phyloP scores from a whole-genome alignment of 305 asterid genomes.

The Rubia peregrina region DNA sequence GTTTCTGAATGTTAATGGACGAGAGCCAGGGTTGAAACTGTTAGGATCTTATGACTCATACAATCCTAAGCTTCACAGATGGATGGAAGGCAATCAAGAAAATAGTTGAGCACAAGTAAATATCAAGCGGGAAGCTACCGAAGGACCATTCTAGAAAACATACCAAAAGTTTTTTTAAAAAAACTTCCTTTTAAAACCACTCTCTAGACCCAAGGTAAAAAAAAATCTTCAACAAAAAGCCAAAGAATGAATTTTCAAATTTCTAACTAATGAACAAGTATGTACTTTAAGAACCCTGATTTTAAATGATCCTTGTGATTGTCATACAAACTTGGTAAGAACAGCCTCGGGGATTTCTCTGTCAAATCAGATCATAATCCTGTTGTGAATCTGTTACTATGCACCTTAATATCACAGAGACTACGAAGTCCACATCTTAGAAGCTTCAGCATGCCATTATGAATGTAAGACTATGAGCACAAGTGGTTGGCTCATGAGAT shows the following conservation, averaged over 20 bases:
- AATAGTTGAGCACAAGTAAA: neutral
- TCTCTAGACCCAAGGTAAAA: no score
- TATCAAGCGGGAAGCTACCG: neutral
- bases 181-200: no score
- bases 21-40: neutral
- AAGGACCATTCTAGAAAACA: neutral
- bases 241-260: neutral
- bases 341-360: neutral
- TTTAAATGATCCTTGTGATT: neutral
- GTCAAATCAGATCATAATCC: neutral
- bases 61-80: neutral
- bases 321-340: neutral
- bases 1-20: neutral
- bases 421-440: neutral
- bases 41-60: neutral
- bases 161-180: neutral
- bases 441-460: neutral
- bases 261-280: neutral
- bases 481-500: neutral
- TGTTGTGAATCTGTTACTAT: neutral
- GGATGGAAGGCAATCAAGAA: neutral
- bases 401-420: slow-evolving; percentile 1
- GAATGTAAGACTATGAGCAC: neutral
- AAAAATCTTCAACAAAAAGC: neutral
- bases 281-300: neutral